Conservation (phyloP, 78 protist species). For the Monocercomonoides exilis region DNA sequence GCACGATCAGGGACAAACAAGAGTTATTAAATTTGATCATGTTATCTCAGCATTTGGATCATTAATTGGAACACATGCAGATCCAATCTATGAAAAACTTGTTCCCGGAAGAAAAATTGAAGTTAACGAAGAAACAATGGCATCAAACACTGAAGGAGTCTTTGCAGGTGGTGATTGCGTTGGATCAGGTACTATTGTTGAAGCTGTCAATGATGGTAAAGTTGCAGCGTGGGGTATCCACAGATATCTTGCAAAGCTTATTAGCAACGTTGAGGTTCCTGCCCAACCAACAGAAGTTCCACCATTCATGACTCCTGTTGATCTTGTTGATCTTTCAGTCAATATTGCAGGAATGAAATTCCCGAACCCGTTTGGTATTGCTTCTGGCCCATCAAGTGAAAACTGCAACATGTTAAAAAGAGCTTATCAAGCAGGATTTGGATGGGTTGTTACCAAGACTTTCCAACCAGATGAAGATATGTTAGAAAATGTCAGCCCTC, state of each 20-base stretch:
- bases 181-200: conserved; percentile 73
- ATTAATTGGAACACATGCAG: conserved; percentile 20
- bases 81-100: conserved; percentile 59
- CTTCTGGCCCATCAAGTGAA: conserved; percentile 84
- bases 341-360: conserved; percentile 69
- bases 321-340: conserved; percentile 65
- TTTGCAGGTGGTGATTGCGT: conserved; percentile 83
- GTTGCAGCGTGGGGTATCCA: conserved; percentile 71
- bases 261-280: not conserved
- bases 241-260: not conserved
- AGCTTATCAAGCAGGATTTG: conserved; percentile 92
- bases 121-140: conserved; percentile 56
- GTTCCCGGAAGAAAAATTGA: conserved; percentile 16
- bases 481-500: conserved; percentile 15
- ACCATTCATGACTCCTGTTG: conserved; percentile 69
- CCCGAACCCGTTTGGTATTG: conserved; percentile 88
- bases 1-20: conserved; percentile 61
- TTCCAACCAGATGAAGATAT: conserved; percentile 77
- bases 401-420: conserved; percentile 72
- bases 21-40: conserved; percentile 64
- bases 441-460: conserved; percentile 93
- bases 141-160: conserved; percentile 35
- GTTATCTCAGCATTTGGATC: conserved; percentile 85
- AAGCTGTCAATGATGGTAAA: conserved; percentile 89
- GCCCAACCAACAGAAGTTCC: conserved; percentile 48